Evolutionary conservation across 352 stramenopile species (phyloP), one percentile per base, ranked within the genome.

Genomic region (Phytophthora podocarpi): DNA sequence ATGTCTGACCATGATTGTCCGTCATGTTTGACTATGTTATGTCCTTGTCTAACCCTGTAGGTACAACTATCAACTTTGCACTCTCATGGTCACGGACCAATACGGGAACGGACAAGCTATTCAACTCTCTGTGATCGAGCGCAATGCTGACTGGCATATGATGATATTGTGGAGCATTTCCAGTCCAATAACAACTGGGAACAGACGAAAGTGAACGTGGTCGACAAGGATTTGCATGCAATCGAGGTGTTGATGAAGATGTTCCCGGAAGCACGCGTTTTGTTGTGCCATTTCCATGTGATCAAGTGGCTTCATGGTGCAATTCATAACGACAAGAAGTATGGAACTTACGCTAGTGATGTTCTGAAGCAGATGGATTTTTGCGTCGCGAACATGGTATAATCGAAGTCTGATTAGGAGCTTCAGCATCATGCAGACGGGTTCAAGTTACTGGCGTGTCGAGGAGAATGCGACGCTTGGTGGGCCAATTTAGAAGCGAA

Each of bases 181-280:
- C 30, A 52, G 23, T 18, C 10, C 0, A 21, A 40, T 1, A 52
- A 46, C 6, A 16, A 45, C 5, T 61, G 40, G 30, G 21, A 46
- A 8, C 15, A 3, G 3, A 52, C 52, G 4, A 30, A 28, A 20
- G n/a, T 61, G 5, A 53, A 53, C 5, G 39, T 61, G 52, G 40
- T 61, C 2, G 52, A 61, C 8, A 61, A 61, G 11, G 52, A 61
- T 53, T n/a, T 53, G n/a, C 52, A 60, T 10, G 40, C 52, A n/a
- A 52, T 60, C 13, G 40, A 52, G 7, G 40, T 60, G 16, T 21
- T 60, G 15, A 42, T 28, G 10, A n/a, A n/a, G n/a, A 52, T 39
- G 35, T 35, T 56, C 27, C 35, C 48, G 20, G 34, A 18, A 6
- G 23, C 11, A 8, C 34, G 48, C 3, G 26, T 47, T 10, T 28